Percentiles rank a stretch among this genome's conserved stretches.
phyloP scores from a whole-genome alignment of 345 rosid genomes.

The Citrus cavaleriei region DNA sequence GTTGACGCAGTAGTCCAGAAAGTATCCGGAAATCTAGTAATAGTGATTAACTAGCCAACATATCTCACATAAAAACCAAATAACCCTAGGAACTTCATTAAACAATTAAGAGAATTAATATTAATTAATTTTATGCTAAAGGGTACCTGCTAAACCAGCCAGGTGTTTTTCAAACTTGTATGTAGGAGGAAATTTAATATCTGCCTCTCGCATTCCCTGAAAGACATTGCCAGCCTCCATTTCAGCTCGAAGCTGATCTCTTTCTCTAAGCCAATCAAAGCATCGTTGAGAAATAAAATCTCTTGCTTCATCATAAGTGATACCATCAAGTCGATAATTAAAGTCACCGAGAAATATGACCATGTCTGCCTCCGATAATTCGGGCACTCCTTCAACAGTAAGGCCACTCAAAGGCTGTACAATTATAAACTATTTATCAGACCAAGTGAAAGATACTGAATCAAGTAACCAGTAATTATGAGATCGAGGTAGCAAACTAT shows the following conservation, averaged over 20 bases:
- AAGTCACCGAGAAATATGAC: slow-evolving; percentile 79
- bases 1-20: neutral
- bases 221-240: slow-evolving; percentile 81
- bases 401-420: slow-evolving; percentile 43
- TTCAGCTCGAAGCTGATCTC: slow-evolving; percentile 72
- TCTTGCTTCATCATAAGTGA: slow-evolving; percentile 84
- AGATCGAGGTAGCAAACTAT: slow-evolving; percentile 11
- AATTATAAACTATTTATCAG: slow-evolving; percentile 9
- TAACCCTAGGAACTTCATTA: neutral
- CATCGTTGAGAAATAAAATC: slow-evolving; percentile 76
- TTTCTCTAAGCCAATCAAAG: slow-evolving; percentile 87
- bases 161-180: slow-evolving; percentile 73
- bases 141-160: slow-evolving; percentile 68
- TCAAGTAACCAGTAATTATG: slow-evolving; percentile 9
- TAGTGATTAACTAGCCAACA: neutral
- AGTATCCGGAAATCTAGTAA: neutral
- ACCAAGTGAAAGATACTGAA: neutral
- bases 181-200: slow-evolving; percentile 76
- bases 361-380: slow-evolving; percentile 79
- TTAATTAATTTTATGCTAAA: neutral
- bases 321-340: slow-evolving; percentile 74
- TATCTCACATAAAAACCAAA: neutral
- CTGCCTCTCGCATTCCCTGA: slow-evolving; percentile 87
- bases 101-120: neutral
- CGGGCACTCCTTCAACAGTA: slow-evolving; percentile 52